Conservation (phyloP, 2,329 filamentous ascomycete genomes). For the Calonectria naviculata region DNA sequence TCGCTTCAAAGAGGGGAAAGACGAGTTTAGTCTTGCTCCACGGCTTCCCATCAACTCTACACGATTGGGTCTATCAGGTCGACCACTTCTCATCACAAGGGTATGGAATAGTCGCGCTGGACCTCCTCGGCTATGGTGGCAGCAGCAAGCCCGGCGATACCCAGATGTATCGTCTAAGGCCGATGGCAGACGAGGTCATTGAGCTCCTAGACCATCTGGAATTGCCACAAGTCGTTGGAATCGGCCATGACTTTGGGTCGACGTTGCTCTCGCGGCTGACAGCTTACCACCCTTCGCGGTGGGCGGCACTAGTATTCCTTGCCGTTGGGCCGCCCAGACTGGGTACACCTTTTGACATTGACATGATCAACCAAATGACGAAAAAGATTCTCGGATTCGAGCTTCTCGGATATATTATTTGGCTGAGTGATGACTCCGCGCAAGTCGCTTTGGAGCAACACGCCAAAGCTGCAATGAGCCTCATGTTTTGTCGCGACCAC, state of each 20-base stretch:
- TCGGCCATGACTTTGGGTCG: constrained; percentile 51
- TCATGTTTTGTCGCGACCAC: constrained; percentile 41
- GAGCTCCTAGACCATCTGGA: constrained; percentile 45
- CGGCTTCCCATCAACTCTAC: constrained; percentile 58
- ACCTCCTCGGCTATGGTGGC: constrained; percentile 53
- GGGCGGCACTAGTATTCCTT: constrained; percentile 40
- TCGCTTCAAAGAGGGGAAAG: constrained; percentile 25
- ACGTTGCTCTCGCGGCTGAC: constrained; percentile 44
- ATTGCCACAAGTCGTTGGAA: constrained; percentile 54
- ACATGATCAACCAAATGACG: constrained; percentile 46
- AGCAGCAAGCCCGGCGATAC: constrained; percentile 45
- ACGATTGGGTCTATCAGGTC: constrained; percentile 56
- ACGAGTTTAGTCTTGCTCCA: constrained; percentile 59
- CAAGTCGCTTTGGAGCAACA: constrained; percentile 38
- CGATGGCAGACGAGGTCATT: constrained; percentile 46
- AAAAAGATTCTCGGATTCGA: constrained; percentile 41
- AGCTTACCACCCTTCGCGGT: constrained; percentile 38
- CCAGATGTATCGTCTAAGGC: constrained; percentile 43
- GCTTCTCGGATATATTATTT: constrained; percentile 46
- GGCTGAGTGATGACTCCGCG: constrained; percentile 31
- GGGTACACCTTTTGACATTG: constrained; percentile 42
- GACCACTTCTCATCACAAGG: constrained; percentile 45
- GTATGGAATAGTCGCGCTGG: constrained; percentile 55
- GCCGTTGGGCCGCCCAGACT: constrained; percentile 44
- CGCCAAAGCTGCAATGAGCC: constrained; percentile 39